Conservation (phyloP, 176 grass and related monocot species). For the Metroxylon sagu region DNA sequence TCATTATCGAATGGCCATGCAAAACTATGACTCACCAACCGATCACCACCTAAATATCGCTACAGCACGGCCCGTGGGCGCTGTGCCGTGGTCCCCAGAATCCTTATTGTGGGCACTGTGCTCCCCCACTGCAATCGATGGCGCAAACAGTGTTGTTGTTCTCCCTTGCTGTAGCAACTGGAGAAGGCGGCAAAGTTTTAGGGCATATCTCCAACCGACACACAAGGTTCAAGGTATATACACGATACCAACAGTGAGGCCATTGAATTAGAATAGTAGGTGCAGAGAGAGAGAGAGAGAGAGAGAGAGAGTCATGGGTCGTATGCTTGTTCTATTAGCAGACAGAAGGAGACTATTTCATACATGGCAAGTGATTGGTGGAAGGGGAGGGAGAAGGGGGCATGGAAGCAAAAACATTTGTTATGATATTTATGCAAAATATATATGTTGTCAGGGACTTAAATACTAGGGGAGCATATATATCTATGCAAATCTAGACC, state of each 20-base stretch:
- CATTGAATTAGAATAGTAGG: constrained; percentile 75
- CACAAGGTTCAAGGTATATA: constrained; percentile 76
- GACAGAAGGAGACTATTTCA: constrained; percentile 34
- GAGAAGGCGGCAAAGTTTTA: too few species aligned
- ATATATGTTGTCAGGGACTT: too few species aligned
- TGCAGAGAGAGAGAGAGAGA: constrained; percentile 26
- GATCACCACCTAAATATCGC: too few species aligned
- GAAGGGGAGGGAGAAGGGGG: not conserved
- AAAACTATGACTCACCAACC: too few species aligned
- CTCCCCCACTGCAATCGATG: not conserved
- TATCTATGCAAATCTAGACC: too few species aligned
- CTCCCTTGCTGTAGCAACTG: too few species aligned
- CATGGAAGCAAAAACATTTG: not conserved
- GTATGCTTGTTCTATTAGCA: constrained; percentile 54
- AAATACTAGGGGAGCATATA: too few species aligned
- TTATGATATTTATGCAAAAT: too few species aligned
- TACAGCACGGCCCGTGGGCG: too few species aligned
- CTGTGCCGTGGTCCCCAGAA: too few species aligned
- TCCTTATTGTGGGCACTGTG: too few species aligned
- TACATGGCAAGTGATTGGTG: constrained; percentile 17
- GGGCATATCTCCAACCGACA: constrained; percentile 21
- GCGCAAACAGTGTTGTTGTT: not conserved
- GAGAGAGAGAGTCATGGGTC: constrained; percentile 55
- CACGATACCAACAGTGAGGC: constrained; percentile 61
- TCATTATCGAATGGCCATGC: too few species aligned